A percentile compares a stretch with the other conserved stretches of the same genome.
These are phyloP conservation scores for Rossbeevera mucosa DNA, from an alignment of 768 basidiomycete species.

Conservation along the genomic window DNA sequence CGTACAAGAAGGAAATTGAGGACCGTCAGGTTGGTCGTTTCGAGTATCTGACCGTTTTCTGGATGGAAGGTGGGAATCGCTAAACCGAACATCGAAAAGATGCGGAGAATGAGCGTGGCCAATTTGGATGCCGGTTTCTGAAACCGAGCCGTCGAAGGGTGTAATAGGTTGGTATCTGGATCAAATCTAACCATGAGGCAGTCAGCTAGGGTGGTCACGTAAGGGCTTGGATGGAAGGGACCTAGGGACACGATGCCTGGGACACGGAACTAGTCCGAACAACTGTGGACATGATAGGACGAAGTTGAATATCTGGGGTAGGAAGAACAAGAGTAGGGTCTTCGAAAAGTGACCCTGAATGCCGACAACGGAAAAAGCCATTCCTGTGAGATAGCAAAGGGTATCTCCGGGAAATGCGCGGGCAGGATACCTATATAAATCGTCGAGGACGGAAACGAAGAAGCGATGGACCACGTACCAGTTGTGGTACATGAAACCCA, in stretches of 20 bases:
- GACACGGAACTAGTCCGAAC: constrained; percentile 90
- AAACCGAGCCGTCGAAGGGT: constrained; percentile 70
- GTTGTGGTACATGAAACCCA: constrained; percentile 91
- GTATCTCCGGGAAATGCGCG: constrained; percentile 95
- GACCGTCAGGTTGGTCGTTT: constrained; percentile 87
- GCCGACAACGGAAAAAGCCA: constrained; percentile 97
- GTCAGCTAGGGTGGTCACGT: neutral
- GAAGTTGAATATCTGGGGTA: constrained; percentile 98
- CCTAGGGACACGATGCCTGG: constrained; percentile 90
- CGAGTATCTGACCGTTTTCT: constrained; percentile 53
- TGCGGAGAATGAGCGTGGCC: constrained; percentile 50
- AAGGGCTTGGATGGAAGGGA: constrained; percentile 32
- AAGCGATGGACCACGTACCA: constrained; percentile 53
- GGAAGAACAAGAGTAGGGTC: constrained; percentile 92
- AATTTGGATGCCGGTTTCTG: constrained; percentile 51
- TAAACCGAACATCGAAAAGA: constrained; percentile 60
- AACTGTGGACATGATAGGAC: constrained; percentile 90
- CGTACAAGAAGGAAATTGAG: constrained; percentile 79
- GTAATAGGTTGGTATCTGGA: constrained; percentile 64
- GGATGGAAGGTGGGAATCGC: constrained; percentile 58
- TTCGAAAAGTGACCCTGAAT: constrained; percentile 98
- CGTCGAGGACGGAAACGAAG: neutral
- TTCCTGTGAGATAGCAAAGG: constrained; percentile 94
- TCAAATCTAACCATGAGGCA: constrained; percentile 54
- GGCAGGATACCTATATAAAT: constrained; percentile 82